phyloP scores from a whole-genome alignment of 495 filamentous ascomycete genomes.

The Podospora pseudopauciseta region DNA sequence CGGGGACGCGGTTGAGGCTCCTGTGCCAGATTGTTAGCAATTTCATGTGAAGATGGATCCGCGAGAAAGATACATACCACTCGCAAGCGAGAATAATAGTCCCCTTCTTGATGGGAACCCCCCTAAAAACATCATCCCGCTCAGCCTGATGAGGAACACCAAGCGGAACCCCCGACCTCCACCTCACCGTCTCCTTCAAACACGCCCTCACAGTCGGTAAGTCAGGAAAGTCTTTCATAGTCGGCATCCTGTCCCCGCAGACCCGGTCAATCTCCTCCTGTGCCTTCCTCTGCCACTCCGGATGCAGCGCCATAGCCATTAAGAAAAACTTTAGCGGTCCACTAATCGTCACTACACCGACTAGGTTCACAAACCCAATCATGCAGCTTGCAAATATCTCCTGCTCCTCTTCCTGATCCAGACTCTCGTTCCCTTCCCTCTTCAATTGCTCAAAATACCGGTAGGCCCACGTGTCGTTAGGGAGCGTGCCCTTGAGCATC shows the following conservation, averaged over 20 bases:
- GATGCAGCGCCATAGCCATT: constrained; percentile 48
- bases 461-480: constrained; percentile 43
- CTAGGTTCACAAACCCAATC: constrained; percentile 47
- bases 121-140: constrained; percentile 46
- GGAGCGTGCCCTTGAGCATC: constrained; percentile 37
- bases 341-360: constrained; percentile 47
- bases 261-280: constrained; percentile 60
- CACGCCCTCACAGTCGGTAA: constrained; percentile 54
- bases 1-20: constrained; percentile 48
- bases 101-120: constrained; percentile 49
- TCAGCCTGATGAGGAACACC: constrained; percentile 53
- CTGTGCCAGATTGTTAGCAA: constrained; percentile 24
- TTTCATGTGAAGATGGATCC: background rate
- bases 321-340: constrained; percentile 48
- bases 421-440: constrained; percentile 34
- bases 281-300: constrained; percentile 46
- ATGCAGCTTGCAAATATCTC: constrained; percentile 48
- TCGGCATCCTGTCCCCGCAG: constrained; percentile 50
- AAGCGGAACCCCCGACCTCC: constrained; percentile 53
- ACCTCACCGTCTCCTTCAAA: constrained; percentile 58
- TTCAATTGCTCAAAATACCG: constrained; percentile 45
- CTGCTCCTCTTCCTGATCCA: constrained; percentile 39
- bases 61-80: constrained; percentile 37
- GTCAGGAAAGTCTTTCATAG: constrained; percentile 43
- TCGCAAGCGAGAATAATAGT: constrained; percentile 54